Base-by-base conservation (phyloP, 345 rosid species). In the Ceriops decandra region DNA sequence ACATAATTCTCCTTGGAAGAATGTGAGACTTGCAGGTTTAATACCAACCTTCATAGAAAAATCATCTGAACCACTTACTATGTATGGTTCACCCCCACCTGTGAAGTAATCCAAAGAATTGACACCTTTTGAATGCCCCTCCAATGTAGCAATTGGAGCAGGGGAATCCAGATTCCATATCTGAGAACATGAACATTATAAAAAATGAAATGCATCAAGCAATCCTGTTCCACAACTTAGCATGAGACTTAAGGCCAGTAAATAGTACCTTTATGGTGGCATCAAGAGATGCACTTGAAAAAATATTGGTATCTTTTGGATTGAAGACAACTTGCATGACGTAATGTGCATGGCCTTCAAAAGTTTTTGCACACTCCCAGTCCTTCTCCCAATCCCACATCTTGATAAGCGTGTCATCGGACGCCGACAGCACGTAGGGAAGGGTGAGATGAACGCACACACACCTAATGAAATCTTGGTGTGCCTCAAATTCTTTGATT, bases 331-430 rank as follows among this genome's bases (percentile, higher is more conserved):
- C 53, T 32, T 76, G 76, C 86, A 80, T 82, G 38, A 80, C 86
- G 67, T 82, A 80, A 68, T 80, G 82, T 20, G 80, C 64, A 64
- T 82, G 86, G 7, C 78, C 86, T 60, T 80, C 72, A 7, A 77
- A 82, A 30, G 33, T 62, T 46, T 26, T 61, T 66, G 70, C 11
- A 66, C 86, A 77, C 13, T 0, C 10, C 86, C 86, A 82, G 11
- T 66, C 78, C 77, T 77, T 77, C 57, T 82, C 86, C 86, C 83
- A 82, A 63, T 82, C 78, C 83, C 86, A 82, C 27, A 71, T 61
- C 78, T 77, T 82, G 24, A 82, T 72, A 24, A 62, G 47, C 63
- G 1, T 65, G 54, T 82, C 86, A 24, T 80, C 82, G 0, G 82
- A 77, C 5, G 78, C 67, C 7, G 83, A 77, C n/a, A 82, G n/a